These are phyloP conservation scores for Daldinia bambusicola DNA, from an alignment of 495 filamentous ascomycete species.

Conservation along the genomic window DNA sequence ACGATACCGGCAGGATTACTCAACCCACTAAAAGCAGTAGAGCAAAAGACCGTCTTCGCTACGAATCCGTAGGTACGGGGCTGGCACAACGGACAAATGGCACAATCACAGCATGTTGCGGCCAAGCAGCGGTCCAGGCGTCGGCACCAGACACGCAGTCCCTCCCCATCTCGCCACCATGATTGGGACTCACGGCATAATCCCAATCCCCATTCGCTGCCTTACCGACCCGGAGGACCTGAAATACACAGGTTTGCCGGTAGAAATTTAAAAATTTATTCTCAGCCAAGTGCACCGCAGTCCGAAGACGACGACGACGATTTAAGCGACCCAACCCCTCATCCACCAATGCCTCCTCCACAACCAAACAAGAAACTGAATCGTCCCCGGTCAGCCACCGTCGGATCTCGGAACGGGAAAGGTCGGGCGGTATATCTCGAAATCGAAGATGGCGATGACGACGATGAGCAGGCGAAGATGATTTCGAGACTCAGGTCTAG, in stretches of 20 bases:
- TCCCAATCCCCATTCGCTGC: conserved; percentile 54
- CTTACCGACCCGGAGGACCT: conserved; percentile 50
- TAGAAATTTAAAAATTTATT: conserved; percentile 40
- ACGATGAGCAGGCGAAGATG: conserved; percentile 41
- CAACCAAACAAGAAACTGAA: conserved; percentile 33
- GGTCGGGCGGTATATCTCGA: conserved; percentile 42
- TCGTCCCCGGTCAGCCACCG: conserved; percentile 37
- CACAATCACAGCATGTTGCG: conserved; percentile 47
- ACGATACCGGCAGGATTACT: conserved; percentile 47
- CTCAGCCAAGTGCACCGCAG: conserved; percentile 37
- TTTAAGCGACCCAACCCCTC: conserved; percentile 44
- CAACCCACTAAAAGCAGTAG: conserved; percentile 44
- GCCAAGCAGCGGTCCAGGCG: conserved; percentile 51
- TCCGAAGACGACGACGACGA: conserved; percentile 40
- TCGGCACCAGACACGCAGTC: conserved; percentile 50
- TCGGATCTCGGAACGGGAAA: conserved; percentile 39
- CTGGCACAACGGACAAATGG: conserved; percentile 58
- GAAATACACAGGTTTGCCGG: conserved; percentile 48
- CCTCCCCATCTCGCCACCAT: conserved; percentile 48
- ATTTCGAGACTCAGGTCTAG: conserved; percentile 42
- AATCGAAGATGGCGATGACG: conserved; percentile 46
- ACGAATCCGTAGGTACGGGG: conserved; percentile 49
- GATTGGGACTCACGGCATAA: conserved; percentile 55
- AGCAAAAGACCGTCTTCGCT: conserved; percentile 43
- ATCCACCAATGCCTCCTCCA: conserved; percentile 45